A percentile compares a stretch with the other conserved stretches of the same genome.
Conservation (phyloP, 257 asterid species). For the Petrea volubilis region DNA sequence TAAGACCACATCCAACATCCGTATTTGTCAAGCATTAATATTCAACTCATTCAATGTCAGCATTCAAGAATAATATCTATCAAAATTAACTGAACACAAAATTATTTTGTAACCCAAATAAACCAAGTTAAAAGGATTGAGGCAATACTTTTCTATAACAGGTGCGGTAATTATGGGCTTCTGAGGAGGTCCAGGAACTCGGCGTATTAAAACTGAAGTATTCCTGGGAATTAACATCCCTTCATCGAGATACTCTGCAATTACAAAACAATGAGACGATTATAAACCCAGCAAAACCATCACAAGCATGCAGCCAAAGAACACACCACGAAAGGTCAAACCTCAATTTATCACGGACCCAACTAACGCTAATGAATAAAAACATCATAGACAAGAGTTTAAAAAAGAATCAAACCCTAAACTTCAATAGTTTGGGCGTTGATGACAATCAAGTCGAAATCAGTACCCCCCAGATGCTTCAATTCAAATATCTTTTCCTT, state of each 20-base stretch:
- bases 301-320: constrained; percentile 33
- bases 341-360: constrained; percentile 31
- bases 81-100: background rate
- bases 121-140: constrained; percentile 55
- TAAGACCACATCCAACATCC: constrained; percentile 16
- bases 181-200: constrained; percentile 97
- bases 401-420: constrained; percentile 64
- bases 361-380: constrained; percentile 50
- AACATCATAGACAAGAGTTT: constrained; percentile 17
- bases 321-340: constrained; percentile 19
- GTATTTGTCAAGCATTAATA: constrained; percentile 1
- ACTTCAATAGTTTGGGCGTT: constrained; percentile 98
- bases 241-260: constrained; percentile 95
- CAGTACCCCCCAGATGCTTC: constrained; percentile 98
- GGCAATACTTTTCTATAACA: constrained; percentile 75
- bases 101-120: constrained; percentile 21
- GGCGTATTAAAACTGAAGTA: constrained; percentile 92
- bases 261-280: constrained; percentile 46
- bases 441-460: constrained; percentile 95
- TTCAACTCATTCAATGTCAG: constrained; percentile 9
- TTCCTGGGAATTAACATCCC: constrained; percentile 86
- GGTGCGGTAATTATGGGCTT: constrained; percentile 88
- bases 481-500: constrained; percentile 94
- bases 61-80: constrained; percentile 10
- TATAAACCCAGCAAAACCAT: constrained; percentile 43